These are phyloP conservation scores for Lactuca saligna DNA, from an alignment of 129 eudicot species.

Conservation along the genomic window DNA sequence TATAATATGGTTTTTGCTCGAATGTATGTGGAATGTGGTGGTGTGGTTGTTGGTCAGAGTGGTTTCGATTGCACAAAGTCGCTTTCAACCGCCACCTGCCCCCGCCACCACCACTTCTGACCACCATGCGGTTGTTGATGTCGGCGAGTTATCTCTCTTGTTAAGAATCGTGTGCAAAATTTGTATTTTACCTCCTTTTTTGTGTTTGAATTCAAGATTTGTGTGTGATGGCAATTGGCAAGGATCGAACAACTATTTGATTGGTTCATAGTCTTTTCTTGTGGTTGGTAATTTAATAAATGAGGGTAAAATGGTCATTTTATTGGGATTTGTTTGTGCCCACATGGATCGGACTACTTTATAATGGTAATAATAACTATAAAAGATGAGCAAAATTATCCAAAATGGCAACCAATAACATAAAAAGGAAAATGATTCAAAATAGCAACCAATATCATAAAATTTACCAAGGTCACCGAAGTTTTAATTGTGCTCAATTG, in stretches of 20 bases:
- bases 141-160: not conserved
- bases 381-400: too few relatives aligned
- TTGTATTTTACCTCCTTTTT: not conserved
- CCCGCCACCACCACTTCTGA: constrained; percentile 1
- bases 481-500: too few relatives aligned
- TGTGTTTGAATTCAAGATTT: constrained; percentile 5
- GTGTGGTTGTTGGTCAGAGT: not conserved
- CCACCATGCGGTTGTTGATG: constrained; percentile 13
- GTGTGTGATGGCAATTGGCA: not conserved
- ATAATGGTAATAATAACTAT: too few relatives aligned
- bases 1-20: constrained; percentile 10
- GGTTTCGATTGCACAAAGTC: constrained; percentile 4
- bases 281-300: not conserved
- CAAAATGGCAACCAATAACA: too few relatives aligned
- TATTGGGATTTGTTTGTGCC: too few relatives aligned
- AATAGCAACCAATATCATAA: too few relatives aligned
- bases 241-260: not conserved
- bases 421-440: too few relatives aligned
- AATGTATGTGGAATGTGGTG: constrained; percentile 8
- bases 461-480: too few relatives aligned
- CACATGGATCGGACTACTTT: too few relatives aligned
- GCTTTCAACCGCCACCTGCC: not conserved
- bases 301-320: not conserved
- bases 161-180: constrained; percentile 1
- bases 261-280: too few relatives aligned